These are phyloP conservation scores for Zymoseptoria pseudotritici DNA, from an alignment of 2,329 filamentous ascomycete species.

Conservation along the genomic window DNA sequence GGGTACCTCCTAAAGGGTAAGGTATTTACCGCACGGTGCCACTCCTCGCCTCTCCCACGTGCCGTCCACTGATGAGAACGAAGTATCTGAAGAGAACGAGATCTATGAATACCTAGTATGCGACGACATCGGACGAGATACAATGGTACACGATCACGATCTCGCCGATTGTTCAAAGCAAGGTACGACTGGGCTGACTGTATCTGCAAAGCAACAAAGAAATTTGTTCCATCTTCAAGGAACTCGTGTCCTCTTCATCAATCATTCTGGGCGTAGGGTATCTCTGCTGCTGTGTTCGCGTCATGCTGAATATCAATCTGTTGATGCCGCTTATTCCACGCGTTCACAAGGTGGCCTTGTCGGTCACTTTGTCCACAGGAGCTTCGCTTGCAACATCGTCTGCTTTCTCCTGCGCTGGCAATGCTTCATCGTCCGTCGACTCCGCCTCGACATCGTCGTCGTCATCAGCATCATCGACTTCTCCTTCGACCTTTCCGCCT, in stretches of 20 bases:
- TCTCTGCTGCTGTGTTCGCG: background rate
- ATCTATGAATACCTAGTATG: too few species aligned
- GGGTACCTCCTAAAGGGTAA: too few species aligned
- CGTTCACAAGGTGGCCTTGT: background rate
- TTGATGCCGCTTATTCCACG: too few species aligned
- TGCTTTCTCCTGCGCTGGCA: background rate
- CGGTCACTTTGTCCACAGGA: background rate
- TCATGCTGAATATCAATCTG: background rate
- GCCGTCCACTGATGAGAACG: too few species aligned
- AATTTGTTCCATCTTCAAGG: background rate
- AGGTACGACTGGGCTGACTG: background rate
- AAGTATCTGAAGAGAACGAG: too few species aligned
- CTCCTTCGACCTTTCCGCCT: conserved; percentile 10
- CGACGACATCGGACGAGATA: too few species aligned
- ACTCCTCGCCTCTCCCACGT: too few species aligned
- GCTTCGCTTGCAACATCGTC: background rate
- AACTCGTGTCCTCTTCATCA: background rate
- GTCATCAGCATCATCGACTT: conserved; percentile 16
- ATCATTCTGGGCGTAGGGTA: background rate
- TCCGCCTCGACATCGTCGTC: conserved; percentile 16
- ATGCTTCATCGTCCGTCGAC: conserved; percentile 11
- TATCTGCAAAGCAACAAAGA: background rate
- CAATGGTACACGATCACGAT: too few species aligned
- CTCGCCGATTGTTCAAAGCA: too few species aligned
- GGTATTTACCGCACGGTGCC: too few species aligned